These are phyloP conservation scores for Vitis hybrid DNA, from an alignment of 177 flowering plant species.

Conservation along the genomic window DNA sequence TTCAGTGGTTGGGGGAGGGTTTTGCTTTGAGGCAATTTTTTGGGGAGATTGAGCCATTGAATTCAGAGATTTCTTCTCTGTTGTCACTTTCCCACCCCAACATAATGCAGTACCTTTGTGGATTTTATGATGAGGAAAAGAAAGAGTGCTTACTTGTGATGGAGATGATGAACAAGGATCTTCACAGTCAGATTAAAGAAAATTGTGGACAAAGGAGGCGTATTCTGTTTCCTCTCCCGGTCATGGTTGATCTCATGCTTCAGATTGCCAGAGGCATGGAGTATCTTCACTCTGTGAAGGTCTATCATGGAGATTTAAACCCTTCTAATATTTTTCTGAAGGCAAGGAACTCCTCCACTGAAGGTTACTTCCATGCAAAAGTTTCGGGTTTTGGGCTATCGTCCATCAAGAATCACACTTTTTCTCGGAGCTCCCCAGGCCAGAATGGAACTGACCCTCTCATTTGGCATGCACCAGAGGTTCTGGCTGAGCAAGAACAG, in stretches of 20 bases:
- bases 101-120: slow-evolving; percentile 54
- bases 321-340: slow-evolving; percentile 67
- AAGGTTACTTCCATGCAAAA: slow-evolving; percentile 64
- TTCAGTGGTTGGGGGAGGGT: too few relatives aligned
- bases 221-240: slow-evolving; percentile 58
- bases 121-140: slow-evolving; percentile 73
- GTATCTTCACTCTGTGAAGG: slow-evolving; percentile 65
- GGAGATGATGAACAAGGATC: slow-evolving; percentile 76
- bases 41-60: too few relatives aligned
- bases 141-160: slow-evolving; percentile 71
- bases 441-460: slow-evolving; percentile 29
- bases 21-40: too few relatives aligned
- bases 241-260: slow-evolving; percentile 79
- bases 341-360: slow-evolving; percentile 39
- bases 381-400: slow-evolving; percentile 65
- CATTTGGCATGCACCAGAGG: slow-evolving; percentile 93
- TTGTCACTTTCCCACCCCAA: slow-evolving; percentile 70
- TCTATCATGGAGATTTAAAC: slow-evolving; percentile 73
- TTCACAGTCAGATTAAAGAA: slow-evolving; percentile 57
- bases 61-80: slow-evolving; percentile 19
- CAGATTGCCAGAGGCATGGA: slow-evolving; percentile 95
- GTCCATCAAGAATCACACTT: slow-evolving; percentile 21
- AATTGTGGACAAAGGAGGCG: slow-evolving; percentile 47
- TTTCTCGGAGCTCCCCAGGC: slow-evolving; percentile 19
- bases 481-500: slow-evolving; percentile 63